Evolutionary conservation across 23 red algal genomes (phyloP).

Genomic region (Gracilaria gracilis): DNA sequence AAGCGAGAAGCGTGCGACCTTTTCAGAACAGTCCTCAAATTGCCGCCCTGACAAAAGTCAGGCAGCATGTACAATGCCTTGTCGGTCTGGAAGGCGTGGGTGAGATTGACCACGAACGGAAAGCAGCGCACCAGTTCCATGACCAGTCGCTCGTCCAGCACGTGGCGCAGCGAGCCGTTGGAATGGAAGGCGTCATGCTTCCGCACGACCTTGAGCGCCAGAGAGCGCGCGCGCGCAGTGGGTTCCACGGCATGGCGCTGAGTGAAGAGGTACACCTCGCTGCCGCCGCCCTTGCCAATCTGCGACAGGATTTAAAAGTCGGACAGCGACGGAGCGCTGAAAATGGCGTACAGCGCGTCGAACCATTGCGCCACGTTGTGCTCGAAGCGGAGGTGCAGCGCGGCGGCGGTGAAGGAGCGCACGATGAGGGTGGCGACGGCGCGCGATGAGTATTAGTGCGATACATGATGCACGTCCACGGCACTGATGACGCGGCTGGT

Average conservation of each 20-base stretch:
- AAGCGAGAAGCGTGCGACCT: slow-evolving; percentile 20
- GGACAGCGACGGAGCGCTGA: neutral
- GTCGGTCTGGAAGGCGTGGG: slow-evolving; percentile 85
- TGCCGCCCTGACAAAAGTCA: slow-evolving; percentile 88
- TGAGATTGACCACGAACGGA: slow-evolving; percentile 85
- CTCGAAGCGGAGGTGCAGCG: slow-evolving; percentile 6
- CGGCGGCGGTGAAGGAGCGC: neutral
- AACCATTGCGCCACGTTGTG: neutral
- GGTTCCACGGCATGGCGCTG: neutral
- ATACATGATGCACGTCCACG: slow-evolving; percentile 17
- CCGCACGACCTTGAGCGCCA: slow-evolving; percentile 80
- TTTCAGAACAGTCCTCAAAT: slow-evolving; percentile 64
- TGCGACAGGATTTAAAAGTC: slow-evolving; percentile 70
- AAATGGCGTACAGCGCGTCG: neutral
- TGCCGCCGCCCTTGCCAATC: slow-evolving; percentile 82
- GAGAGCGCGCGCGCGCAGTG: neutral
- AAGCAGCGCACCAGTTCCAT: slow-evolving; percentile 69
- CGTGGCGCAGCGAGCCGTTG: slow-evolving; percentile 59
- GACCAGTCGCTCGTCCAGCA: slow-evolving; percentile 83
- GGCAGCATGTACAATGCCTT: slow-evolving; percentile 81
- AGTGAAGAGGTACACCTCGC: slow-evolving; percentile 62
- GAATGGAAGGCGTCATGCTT: slow-evolving; percentile 70
- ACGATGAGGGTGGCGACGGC: neutral
- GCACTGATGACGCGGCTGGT: neutral
- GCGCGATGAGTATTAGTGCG: neutral